phyloP scores from a whole-genome alignment of 495 filamentous ascomycete species.

The Gamarada debralockiae region DNA sequence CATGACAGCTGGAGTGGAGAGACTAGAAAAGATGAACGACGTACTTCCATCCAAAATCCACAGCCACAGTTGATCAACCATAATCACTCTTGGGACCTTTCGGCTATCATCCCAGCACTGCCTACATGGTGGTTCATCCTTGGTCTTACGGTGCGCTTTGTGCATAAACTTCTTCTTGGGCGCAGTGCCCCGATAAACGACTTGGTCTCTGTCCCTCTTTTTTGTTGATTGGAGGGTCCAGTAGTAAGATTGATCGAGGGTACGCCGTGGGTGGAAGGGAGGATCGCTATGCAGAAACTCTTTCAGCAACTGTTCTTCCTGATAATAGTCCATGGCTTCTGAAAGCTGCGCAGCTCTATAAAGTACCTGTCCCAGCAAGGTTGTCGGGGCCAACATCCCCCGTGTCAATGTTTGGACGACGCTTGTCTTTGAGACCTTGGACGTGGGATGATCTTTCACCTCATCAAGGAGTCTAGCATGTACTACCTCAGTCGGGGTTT shows the following conservation, averaged over 20 bases:
- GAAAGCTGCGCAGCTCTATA: conserved; percentile 32
- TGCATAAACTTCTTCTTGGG: conserved; percentile 64
- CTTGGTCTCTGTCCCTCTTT: conserved; percentile 61
- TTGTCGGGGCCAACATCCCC: not conserved
- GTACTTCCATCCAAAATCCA: conserved; percentile 30
- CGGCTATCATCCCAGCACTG: not conserved
- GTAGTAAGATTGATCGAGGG: conserved; percentile 67
- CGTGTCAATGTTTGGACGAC: too few species aligned
- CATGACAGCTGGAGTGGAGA: too few species aligned
- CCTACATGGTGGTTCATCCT: not conserved
- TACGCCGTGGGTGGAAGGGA: conserved; percentile 62
- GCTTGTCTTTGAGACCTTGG: too few species aligned
- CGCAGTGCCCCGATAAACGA: conserved; percentile 54
- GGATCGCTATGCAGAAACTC: conserved; percentile 51
- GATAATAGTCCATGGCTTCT: conserved; percentile 36
- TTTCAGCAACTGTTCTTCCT: conserved; percentile 56
- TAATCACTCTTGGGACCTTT: not conserved
- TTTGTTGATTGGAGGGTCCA: conserved; percentile 56
- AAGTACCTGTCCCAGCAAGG: conserved; percentile 22
- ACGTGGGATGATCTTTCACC: too few species aligned
- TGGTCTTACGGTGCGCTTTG: conserved; percentile 67
- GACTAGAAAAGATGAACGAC: too few species aligned
- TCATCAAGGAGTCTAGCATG: not conserved
- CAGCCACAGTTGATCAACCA: not conserved
- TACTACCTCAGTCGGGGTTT: not conserved